Evolutionary conservation across 805 yeast species (phyloP), one percentile per base, ranked within the genome.

Genomic region (Spathaspora arborariae): DNA sequence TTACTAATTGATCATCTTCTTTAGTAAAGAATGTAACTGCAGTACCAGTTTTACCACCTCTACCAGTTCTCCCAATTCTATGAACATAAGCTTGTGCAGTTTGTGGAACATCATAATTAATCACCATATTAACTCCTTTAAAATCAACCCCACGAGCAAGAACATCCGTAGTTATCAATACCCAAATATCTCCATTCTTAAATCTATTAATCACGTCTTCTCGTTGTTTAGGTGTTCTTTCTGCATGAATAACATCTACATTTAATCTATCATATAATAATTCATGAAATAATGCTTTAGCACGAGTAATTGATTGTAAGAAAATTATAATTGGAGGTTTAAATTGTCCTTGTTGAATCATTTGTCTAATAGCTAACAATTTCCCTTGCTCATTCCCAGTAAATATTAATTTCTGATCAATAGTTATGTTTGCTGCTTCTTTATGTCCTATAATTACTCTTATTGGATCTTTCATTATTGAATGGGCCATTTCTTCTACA

Each of bases 331-430:
- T 87, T 0, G 99, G 99, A 1, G 99, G 98, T 56, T 82, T 84
- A 62, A 94, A 83, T 55, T 87, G 90, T 15, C 96, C 94, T 45
- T 80, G 75, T 60, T 81, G 84, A 39, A 91, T 78, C 82, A 92
- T 76, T 61, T 91, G 96, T 56, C 98, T 79, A 27, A 94, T 82
- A 0, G 96, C 98, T 24, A 94, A 72, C 20, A 94, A 70, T 64
- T 94, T 94, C n/a, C 99, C 99, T 56, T 88, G 89, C 67, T 94
- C 99, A 54, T 81, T 85, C 41, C 99, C 99, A 50, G 97, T 86
- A 62, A 80, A 92, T 1, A 86, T 78, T 36, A 94, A 68, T 57
- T 80, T 80, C 68, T 92, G 99, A 39, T 88, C 90, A 55, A 92
- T 90, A 42, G 81, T 80, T 7, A 76, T 65, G 50, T 89, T 85